These are phyloP conservation scores for Rhodotorula paludigena DNA, from an alignment of 768 basidiomycete genomes.

Conservation along the genomic window DNA sequence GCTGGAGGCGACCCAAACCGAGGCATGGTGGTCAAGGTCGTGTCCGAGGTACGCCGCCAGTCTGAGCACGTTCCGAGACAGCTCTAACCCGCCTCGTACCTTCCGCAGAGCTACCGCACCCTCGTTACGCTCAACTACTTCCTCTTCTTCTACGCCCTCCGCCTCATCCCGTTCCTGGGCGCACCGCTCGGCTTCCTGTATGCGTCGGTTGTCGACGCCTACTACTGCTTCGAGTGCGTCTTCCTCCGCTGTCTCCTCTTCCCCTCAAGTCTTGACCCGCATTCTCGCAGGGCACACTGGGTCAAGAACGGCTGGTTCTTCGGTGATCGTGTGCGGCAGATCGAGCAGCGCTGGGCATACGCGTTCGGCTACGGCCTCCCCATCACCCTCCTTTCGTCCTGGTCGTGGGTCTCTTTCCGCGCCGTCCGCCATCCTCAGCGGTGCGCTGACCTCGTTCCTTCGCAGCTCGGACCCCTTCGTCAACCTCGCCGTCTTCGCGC, in stretches of 20 bases:
- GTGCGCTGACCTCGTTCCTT: slow-evolving; percentile 38
- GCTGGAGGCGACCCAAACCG: not conserved
- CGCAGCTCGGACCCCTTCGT: slow-evolving; percentile 47
- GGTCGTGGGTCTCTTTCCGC: slow-evolving; percentile 56
- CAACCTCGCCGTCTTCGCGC: slow-evolving; percentile 75
- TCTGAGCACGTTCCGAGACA: too few relatives aligned
- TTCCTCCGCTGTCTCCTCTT: not conserved
- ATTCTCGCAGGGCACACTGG: slow-evolving; percentile 10
- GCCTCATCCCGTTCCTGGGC: slow-evolving; percentile 63
- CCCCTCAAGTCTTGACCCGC: not conserved
- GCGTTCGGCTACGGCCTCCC: slow-evolving; percentile 71
- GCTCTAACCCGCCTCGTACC: not conserved
- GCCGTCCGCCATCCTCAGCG: slow-evolving; percentile 57
- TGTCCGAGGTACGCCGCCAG: slow-evolving; percentile 31
- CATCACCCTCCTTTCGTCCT: slow-evolving; percentile 36
- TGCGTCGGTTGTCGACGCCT: slow-evolving; percentile 82
- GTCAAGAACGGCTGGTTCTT: slow-evolving; percentile 33
- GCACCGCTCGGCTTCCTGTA: slow-evolving; percentile 62
- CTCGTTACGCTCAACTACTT: slow-evolving; percentile 78
- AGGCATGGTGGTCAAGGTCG: slow-evolving; percentile 24
- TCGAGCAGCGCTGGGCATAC: slow-evolving; percentile 87
- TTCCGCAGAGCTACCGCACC: slow-evolving; percentile 55
- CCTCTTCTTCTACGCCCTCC: slow-evolving; percentile 61
- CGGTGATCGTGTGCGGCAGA: slow-evolving; percentile 48
- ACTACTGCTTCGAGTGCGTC: slow-evolving; percentile 80